Base-by-base conservation (phyloP, 345 rosid genomes). In the Dipteronia sinensis region DNA sequence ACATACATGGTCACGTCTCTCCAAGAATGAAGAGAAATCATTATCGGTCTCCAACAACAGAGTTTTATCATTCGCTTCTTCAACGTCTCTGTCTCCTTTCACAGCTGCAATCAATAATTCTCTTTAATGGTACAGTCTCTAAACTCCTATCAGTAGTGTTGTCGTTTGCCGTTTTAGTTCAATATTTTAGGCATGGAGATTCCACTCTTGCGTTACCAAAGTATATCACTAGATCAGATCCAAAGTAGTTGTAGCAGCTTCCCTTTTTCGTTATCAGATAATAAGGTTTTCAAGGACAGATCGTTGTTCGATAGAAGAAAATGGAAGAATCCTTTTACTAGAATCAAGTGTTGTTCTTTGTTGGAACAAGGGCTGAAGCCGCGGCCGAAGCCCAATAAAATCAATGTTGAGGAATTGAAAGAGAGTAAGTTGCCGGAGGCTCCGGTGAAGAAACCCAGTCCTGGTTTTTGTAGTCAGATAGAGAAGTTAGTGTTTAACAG, bases 391-490 rank as follows among this genome's bases (percentile, higher is more conserved):
- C 91, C 82, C 1, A 90, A 80, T 68, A 85, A 59, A 84, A 31
- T 75, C 34, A 75, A 67, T 1, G 46, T 56, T 51, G 80, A 71
- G 25, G 86, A 76, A 46, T 53, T 76, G 69, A 59, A 84, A 79
- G 63, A 58, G 71, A 63, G 20, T 25, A 38, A 59, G 61, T 58
- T 76, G 10, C 74, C 12, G 19, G 88, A 83, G 72, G 72, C 78
- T 40, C 87, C 58, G 77, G 55, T 79, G 12, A 86, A 71, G 38
- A 89, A 78, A 82, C 82, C 93, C 46, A 82, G 83, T 69, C 76
- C 77, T 0, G 77, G 87, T 71, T 13, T 95, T 11, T 95, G 98
- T 82, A 82, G 93, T 83, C 94, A 90, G 90, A 87, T 95, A 47
- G 92, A 93, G 78, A 93, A 93, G 81, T 81, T 89, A 71, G 95